Percentiles rank a stretch among this genome's conserved stretches.
phyloP scores from a whole-genome alignment of 169 alveolate species.

The Eimeria tenella region DNA sequence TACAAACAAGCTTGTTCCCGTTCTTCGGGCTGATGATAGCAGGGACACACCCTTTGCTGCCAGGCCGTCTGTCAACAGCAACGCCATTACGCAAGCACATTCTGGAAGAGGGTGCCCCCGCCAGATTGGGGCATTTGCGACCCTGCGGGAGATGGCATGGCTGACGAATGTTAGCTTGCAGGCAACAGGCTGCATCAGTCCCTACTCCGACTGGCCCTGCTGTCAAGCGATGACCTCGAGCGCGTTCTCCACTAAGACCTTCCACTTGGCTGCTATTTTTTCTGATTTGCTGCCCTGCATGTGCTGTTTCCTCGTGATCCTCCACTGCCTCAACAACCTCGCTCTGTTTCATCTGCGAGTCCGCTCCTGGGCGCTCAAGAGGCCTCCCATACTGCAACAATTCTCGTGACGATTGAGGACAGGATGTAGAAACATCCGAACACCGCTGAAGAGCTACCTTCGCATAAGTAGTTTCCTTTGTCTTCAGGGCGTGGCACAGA shows the following conservation, averaged over 20 bases:
- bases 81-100: background rate
- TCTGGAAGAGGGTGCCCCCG: background rate
- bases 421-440: background rate
- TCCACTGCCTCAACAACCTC: background rate
- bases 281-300: background rate
- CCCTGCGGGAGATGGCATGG: background rate
- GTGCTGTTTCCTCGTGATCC: conserved; percentile 1
- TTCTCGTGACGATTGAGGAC: background rate
- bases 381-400: background rate
- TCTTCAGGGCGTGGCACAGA: conserved; percentile 50
- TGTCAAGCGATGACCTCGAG: background rate
- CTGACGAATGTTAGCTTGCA: background rate
- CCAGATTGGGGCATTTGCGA: background rate
- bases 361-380: background rate
- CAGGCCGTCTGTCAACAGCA: conserved; percentile 10
- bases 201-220: background rate
- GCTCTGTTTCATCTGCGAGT: background rate
- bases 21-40: conserved; percentile 10
- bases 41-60: background rate
- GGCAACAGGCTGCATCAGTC: background rate
- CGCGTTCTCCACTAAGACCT: background rate
- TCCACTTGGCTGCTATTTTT: background rate
- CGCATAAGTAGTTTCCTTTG: background rate
- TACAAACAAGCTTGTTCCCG: conserved; percentile 26
- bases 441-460: background rate